Evolutionary conservation across 495 filamentous ascomycete species (phyloP).

Genomic region (Trichoderma orchidacearum): DNA sequence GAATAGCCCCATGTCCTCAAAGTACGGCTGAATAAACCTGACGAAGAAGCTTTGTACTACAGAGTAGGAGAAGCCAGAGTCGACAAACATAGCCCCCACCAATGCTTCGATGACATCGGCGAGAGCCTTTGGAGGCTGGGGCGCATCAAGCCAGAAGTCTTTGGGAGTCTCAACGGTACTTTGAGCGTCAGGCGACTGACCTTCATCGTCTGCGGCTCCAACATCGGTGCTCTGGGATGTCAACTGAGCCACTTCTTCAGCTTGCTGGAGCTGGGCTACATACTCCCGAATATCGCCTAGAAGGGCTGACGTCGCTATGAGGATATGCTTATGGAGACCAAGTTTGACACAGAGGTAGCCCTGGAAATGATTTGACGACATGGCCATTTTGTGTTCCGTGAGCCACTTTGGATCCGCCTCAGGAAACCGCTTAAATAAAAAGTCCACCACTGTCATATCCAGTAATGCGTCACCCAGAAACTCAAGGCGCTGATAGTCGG

Average conservation of each 20-base stretch:
- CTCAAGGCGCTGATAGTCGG: conserved; percentile 84
- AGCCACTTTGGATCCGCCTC: conserved; percentile 88
- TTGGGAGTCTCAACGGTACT: too few relatives aligned
- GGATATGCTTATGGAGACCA: conserved; percentile 61
- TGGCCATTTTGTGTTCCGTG: conserved; percentile 98
- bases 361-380: conserved; percentile 95
- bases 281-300: conserved; percentile 56
- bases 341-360: conserved; percentile 68
- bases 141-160: conserved; percentile 66
- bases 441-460: conserved; percentile 75
- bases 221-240: neutral
- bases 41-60: conserved; percentile 68
- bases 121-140: conserved; percentile 71
- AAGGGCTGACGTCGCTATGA: conserved; percentile 42
- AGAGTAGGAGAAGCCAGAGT: conserved; percentile 67
- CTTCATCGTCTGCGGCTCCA: neutral
- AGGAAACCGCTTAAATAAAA: conserved; percentile 64
- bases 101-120: conserved; percentile 86
- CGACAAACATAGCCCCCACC: conserved; percentile 82
- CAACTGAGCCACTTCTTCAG: conserved; percentile 30
- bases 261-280: conserved; percentile 49
- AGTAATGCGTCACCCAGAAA: conserved; percentile 86
- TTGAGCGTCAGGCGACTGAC: conserved; percentile 15
- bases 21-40: conserved; percentile 57
- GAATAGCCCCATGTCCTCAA: conserved; percentile 79